Percentiles rank a stretch among this genome's conserved stretches.
Conservation (phyloP, 345 rosid genomes). For the Heritiera littoralis region DNA sequence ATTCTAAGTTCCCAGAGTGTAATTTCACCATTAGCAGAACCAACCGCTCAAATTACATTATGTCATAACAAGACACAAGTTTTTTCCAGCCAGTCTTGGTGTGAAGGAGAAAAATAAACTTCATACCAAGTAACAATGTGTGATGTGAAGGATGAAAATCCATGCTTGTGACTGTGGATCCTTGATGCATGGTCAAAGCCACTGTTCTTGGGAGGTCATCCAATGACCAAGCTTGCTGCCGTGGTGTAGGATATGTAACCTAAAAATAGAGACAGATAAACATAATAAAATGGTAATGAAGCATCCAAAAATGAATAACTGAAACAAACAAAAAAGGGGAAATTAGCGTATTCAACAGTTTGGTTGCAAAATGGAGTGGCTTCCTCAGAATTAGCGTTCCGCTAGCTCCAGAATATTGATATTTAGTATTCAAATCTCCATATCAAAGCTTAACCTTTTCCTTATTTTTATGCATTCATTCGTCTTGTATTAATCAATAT, state of each 20-base stretch:
- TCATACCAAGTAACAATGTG: constrained; percentile 74
- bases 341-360: constrained; percentile 16
- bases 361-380: too few relatives aligned
- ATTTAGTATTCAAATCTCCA: too few relatives aligned
- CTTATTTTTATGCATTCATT: too few relatives aligned
- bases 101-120: constrained; percentile 16
- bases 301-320: constrained; percentile 19
- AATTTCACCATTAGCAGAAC: constrained; percentile 76
- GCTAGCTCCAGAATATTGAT: too few relatives aligned
- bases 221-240: constrained; percentile 64
- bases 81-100: background rate
- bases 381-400: too few relatives aligned
- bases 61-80: constrained; percentile 23
- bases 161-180: constrained; percentile 82
- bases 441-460: too few relatives aligned
- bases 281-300: constrained; percentile 7
- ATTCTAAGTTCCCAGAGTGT: constrained; percentile 73
- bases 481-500: too few relatives aligned
- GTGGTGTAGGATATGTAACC: constrained; percentile 68
- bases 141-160: constrained; percentile 79
- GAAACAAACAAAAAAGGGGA: background rate
- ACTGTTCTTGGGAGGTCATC: constrained; percentile 83
- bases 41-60: constrained; percentile 57
- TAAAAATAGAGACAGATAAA: constrained; percentile 30
- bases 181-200: constrained; percentile 70